Evolutionary conservation across 768 basidiomycete species (phyloP).

Genomic region (Suillus clintonianus): DNA sequence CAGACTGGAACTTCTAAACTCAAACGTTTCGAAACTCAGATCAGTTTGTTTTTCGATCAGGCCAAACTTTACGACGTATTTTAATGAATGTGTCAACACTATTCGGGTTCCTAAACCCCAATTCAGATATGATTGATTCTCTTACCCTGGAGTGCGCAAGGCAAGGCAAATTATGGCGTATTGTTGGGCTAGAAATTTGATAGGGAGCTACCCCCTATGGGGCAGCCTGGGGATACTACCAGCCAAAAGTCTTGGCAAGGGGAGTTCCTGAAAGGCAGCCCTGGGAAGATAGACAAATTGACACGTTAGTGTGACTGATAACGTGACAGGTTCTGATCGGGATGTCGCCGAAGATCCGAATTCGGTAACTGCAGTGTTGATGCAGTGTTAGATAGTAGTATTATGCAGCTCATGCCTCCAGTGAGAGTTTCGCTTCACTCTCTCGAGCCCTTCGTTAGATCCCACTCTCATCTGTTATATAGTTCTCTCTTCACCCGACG

Average conservation of each 20-base stretch:
- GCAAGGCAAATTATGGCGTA: not conserved
- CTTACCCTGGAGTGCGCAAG: not conserved
- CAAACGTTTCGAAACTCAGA: not conserved
- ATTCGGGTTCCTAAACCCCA: not conserved
- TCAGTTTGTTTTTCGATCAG: not conserved
- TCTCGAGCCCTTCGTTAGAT: conserved; percentile 4
- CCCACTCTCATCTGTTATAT: conserved; percentile 21
- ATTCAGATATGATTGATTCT: not conserved
- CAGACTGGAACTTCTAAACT: not conserved
- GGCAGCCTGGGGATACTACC: no score
- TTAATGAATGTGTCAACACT: not conserved
- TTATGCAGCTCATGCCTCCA: not conserved
- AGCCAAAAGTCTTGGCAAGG: not conserved
- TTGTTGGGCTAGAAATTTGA: not conserved
- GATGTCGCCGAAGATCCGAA: not conserved
- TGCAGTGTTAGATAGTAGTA: not conserved
- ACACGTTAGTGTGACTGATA: not conserved
- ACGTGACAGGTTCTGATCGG: not conserved
- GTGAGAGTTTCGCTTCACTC: not conserved
- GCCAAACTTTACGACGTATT: not conserved
- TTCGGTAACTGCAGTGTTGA: not conserved
- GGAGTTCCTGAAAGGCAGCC: not conserved
- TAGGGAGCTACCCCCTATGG: not conserved
- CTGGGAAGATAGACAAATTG: not conserved
- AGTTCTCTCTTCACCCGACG: conserved; percentile 10